These are phyloP conservation scores for Fusarium nanum DNA, from an alignment of 2,329 filamentous ascomycete genomes.

Conservation along the genomic window DNA sequence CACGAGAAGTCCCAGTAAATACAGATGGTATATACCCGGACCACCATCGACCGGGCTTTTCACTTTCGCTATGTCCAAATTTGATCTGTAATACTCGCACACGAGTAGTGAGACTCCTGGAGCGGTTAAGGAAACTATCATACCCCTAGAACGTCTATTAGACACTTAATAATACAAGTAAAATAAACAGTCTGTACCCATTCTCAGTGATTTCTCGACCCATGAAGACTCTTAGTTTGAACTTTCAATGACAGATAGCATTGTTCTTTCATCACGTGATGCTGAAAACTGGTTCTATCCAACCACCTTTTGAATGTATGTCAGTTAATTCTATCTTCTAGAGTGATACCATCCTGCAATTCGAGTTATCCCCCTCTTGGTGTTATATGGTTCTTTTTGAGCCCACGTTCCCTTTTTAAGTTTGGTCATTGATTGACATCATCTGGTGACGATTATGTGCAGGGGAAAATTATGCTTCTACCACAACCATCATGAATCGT, in stretches of 20 bases:
- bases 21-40: constrained; percentile 55
- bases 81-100: constrained; percentile 54
- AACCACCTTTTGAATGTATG: too few relatives aligned
- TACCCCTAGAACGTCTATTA: constrained; percentile 54
- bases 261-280: background rate
- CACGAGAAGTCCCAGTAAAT: constrained; percentile 86
- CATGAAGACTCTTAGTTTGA: fast-evolving
- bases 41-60: constrained; percentile 53
- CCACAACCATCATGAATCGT: constrained; percentile 44
- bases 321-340: too few relatives aligned
- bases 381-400: background rate
- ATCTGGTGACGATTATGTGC: background rate
- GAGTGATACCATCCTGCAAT: too few relatives aligned
- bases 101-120: constrained; percentile 51
- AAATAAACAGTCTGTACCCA: constrained; percentile 48
- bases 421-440: background rate
- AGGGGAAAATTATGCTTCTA: background rate
- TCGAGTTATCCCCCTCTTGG: background rate
- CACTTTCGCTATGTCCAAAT: constrained; percentile 56
- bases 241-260: background rate
- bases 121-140: constrained; percentile 53
- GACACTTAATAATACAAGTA: constrained; percentile 60
- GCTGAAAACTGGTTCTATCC: too few relatives aligned
- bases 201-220: background rate
- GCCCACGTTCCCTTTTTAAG: background rate